Conservation (phyloP, 2,329 filamentous ascomycete genomes). For the Scorias spongiosa region DNA sequence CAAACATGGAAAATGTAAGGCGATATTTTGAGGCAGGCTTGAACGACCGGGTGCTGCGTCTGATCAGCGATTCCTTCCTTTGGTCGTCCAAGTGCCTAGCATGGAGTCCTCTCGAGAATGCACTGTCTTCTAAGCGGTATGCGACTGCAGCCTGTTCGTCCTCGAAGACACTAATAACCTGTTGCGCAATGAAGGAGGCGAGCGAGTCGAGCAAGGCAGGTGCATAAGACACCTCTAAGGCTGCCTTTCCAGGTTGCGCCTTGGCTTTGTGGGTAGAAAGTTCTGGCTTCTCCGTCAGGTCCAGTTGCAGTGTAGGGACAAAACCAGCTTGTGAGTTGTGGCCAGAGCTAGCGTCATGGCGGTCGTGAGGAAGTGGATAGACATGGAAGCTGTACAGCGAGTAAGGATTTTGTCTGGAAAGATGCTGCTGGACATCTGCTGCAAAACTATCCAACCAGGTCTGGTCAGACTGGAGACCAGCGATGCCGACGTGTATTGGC, state of each 20-base stretch:
- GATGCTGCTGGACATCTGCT: slow-evolving; percentile 65
- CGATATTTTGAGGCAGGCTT: slow-evolving; percentile 92
- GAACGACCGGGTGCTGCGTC: slow-evolving; percentile 66
- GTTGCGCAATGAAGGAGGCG: slow-evolving; percentile 61
- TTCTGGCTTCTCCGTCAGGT: neutral
- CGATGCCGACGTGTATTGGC: slow-evolving; percentile 66
- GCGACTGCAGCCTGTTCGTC: slow-evolving; percentile 76
- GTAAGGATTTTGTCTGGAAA: slow-evolving; percentile 37
- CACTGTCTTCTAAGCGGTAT: slow-evolving; percentile 15
- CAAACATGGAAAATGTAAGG: slow-evolving; percentile 89
- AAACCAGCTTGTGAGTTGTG: neutral
- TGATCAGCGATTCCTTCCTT: slow-evolving; percentile 34
- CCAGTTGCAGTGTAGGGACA: neutral
- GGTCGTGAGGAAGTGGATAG: neutral
- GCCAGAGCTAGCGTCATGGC: neutral
- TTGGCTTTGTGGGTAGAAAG: slow-evolving; percentile 22
- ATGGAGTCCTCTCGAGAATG: slow-evolving; percentile 8
- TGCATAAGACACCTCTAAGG: slow-evolving; percentile 46
- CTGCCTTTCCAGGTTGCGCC: slow-evolving; percentile 36
- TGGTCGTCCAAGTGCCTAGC: slow-evolving; percentile 18
- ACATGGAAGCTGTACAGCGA: slow-evolving; percentile 69
- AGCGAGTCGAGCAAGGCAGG: slow-evolving; percentile 50
- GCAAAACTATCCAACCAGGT: slow-evolving; percentile 59
- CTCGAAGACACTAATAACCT: slow-evolving; percentile 62
- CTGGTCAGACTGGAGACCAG: slow-evolving; percentile 49